Conservation (phyloP, 495 filamentous ascomycete genomes). For the Aspergillus carlsbadensis region DNA sequence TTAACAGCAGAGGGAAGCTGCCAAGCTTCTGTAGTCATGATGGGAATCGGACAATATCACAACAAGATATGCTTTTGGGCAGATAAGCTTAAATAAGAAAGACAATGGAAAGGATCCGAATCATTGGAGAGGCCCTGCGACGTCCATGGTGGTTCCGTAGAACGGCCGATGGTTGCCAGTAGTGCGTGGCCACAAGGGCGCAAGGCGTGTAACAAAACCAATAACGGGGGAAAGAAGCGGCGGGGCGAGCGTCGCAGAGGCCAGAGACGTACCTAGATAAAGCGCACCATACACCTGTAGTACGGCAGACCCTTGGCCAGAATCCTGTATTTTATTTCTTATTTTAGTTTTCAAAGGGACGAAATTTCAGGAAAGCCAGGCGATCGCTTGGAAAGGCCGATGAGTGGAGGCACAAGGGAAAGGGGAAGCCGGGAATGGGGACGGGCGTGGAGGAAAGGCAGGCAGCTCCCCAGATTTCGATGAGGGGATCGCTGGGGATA, state of each 20-base stretch:
- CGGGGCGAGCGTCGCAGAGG: constrained; percentile 6
- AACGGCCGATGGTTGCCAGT: constrained; percentile 22
- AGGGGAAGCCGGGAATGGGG: constrained; percentile 22
- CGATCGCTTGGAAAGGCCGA: constrained; percentile 15
- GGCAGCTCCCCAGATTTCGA: constrained; percentile 12
- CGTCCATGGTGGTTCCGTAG: constrained; percentile 24
- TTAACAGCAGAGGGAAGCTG: constrained; percentile 13
- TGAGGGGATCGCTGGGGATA: constrained; percentile 12
- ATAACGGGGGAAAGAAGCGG: constrained; percentile 13
- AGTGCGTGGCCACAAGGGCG: constrained; percentile 42
- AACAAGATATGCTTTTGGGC: constrained; percentile 19
- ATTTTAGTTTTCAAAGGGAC: constrained; percentile 5
- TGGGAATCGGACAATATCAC: constrained; percentile 8
- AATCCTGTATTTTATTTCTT: constrained; percentile 21
- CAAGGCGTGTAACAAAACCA: constrained; percentile 19
- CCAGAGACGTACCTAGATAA: constrained; percentile 19
- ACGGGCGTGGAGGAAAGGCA: constrained; percentile 24
- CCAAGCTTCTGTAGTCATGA: constrained; percentile 12
- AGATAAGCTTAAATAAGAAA: constrained; percentile 24
- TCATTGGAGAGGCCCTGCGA: constrained; percentile 11
- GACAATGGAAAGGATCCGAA: constrained; percentile 13
- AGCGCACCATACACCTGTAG: constrained; percentile 13
- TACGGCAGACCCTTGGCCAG: constrained; percentile 9
- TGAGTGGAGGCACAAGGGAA: constrained; percentile 24
- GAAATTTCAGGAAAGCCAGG: constrained; percentile 9